Evolutionary conservation across 2,329 filamentous ascomycete species (phyloP), one percentile per base, ranked within the genome.

Genomic region (Corynespora cassiicola): DNA sequence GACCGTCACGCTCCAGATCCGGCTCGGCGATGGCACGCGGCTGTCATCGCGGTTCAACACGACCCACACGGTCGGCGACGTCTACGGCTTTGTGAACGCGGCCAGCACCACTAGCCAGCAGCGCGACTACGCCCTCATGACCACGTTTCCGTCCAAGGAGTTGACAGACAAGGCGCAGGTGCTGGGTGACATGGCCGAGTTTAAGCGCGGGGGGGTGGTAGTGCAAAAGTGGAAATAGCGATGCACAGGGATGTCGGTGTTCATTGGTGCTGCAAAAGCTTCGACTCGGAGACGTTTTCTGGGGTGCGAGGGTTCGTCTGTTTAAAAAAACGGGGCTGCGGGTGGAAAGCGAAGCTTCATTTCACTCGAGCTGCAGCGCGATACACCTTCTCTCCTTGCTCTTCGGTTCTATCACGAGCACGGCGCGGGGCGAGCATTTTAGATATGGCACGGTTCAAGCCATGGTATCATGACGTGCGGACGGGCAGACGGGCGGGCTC

Each of bases 41-140:
- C 73, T 94, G 16, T 82, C 85, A n/a, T 87, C 86, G 17, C 81
- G 88, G 7, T 95, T 95, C 72, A 94, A 94, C 72, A 84, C 85
- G 0, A 85, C 80, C 0, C 85, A 90, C 54, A 94, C 88, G 0
- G 72, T 95, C 30, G 85, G 82, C 11, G 86, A 92, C 50, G 78
- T 95, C 7, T 92, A 94, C 66, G 74, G 76, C 7, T 92, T 92
- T 56, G 81, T 92, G 44, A 73, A 80, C 42, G 75, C 78, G n/a
- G 79, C 87, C 0, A 84, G 80, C 17, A 65, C 82, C 0, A 77
- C 76, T 6, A 78, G 80, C 32, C 71, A 73, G 19, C 61, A 69
- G 24, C 78, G 88, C n/a, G 56, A 76, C 4, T 94, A 86, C 76
- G 85, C 88, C 3, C 73, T 95, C 27, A 87, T 86, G 49, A 94